Base-by-base conservation (phyloP, 73 alveolate species). In the Paramecium tetraurelia region DNA sequence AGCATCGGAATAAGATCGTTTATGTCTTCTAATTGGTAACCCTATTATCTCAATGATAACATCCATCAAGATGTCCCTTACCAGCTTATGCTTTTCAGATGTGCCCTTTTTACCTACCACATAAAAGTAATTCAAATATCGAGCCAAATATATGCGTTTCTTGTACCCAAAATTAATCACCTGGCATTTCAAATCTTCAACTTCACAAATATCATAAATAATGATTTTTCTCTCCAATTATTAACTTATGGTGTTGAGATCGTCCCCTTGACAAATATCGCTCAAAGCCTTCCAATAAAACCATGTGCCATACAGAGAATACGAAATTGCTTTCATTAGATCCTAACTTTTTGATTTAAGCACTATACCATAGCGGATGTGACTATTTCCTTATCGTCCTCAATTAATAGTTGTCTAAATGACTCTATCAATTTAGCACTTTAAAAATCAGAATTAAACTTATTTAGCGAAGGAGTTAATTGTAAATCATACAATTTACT, bases 401-500 rank as follows among this genome's bases (percentile, higher is more conserved):
- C 90, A 10, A 21, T 22, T 24, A 80, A 46, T 27, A 80, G 44
- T 80, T 80, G 29, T 40, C 24, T 40, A 41, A 80, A 80, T 80
- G 46, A 44, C 43, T 41, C 70, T 9, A 80, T 80, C 16, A 41
- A 18, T 46, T 80, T 80, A 11, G 46, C 72, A 80, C 90, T 80
- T 43, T 80, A 71, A 24, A 43, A 80, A 41, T 80, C 70, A 24
- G 70, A 44, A 48, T 80, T 80, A 63, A 80, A 80, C 57, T 80
- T 80, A 44, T 43, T 43, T 11, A 80, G 27, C 16, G 90, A 80
- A 20, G 90, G 90, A n/a, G 90, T 80, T 63, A 80, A 80, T 48
- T 80, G 75, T 43, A 80, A 80, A 80, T 80, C 90, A 46, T 80
- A 80, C 43, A 80, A 46, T 80, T 80, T 80, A 46, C 90, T 80